Evolutionary conservation across 202 grass and related monocot species (phyloP).

Genomic region (Carex arenaria): DNA sequence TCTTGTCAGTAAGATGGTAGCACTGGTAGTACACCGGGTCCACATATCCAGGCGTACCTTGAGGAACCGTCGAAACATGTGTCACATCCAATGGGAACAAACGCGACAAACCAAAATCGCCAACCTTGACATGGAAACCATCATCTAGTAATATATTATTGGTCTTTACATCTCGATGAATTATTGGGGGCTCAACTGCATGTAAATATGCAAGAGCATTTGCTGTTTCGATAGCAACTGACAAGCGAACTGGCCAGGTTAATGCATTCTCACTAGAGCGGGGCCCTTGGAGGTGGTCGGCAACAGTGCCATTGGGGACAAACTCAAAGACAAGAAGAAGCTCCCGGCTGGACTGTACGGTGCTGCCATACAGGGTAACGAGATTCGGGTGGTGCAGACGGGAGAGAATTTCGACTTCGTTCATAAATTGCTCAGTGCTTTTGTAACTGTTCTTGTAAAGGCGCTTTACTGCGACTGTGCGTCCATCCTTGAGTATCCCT

Average conservation of each 20-base stretch:
- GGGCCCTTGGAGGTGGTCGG: constrained; percentile 75
- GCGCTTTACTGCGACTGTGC: constrained; percentile 75
- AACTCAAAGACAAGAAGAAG: constrained; percentile 81
- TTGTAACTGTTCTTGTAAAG: constrained; percentile 73
- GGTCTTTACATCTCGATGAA: constrained; percentile 87
- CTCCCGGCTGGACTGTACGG: constrained; percentile 43
- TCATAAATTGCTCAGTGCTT: constrained; percentile 70
- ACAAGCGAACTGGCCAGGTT: constrained; percentile 64
- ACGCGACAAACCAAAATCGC: constrained; percentile 72
- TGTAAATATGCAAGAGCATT: constrained; percentile 75
- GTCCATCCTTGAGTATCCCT: constrained; percentile 75
- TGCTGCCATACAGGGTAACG: constrained; percentile 72
- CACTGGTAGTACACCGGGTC: constrained; percentile 83
- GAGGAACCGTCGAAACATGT: constrained; percentile 84
- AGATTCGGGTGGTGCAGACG: constrained; percentile 62
- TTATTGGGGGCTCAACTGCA: constrained; percentile 50
- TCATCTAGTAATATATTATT: constrained; percentile 82
- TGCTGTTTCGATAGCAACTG: constrained; percentile 81
- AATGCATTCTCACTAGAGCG: constrained; percentile 28
- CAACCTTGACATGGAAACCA: constrained; percentile 80
- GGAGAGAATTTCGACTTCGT: constrained; percentile 79
- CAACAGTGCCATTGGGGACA: constrained; percentile 74
- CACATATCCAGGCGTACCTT: constrained; percentile 90
- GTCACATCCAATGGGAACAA: constrained; percentile 67
- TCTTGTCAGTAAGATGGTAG: constrained; percentile 88